Percentiles rank a stretch among this genome's conserved stretches.
Evolutionary conservation across 495 filamentous ascomycete genomes (phyloP).

Genomic region (Penicillium steckii): DNA sequence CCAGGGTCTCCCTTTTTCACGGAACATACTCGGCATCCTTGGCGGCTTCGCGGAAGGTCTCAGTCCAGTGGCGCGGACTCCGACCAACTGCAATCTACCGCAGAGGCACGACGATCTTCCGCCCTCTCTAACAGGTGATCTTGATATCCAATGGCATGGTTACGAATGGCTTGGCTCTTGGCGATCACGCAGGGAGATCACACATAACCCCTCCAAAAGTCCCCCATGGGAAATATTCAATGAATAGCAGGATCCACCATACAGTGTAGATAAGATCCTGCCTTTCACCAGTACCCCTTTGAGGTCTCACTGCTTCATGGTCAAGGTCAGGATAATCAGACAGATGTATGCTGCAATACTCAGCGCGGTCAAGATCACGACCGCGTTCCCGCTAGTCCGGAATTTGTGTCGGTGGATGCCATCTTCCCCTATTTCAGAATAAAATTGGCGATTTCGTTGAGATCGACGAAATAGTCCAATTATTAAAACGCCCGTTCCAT

Average conservation of each 20-base stretch:
- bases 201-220: slow-evolving; percentile 10
- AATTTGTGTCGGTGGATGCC: slow-evolving; percentile 73
- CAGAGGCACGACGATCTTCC: slow-evolving; percentile 15
- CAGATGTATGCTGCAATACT: slow-evolving; percentile 80
- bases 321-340: slow-evolving; percentile 72
- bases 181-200: slow-evolving; percentile 35
- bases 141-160: slow-evolving; percentile 11
- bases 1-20: slow-evolving; percentile 11
- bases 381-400: slow-evolving; percentile 76
- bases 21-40: slow-evolving; percentile 22
- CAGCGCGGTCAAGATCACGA: slow-evolving; percentile 76
- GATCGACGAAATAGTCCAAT: slow-evolving; percentile 79
- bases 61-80: slow-evolving; percentile 14
- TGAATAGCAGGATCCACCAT: slow-evolving; percentile 1
- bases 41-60: slow-evolving; percentile 14
- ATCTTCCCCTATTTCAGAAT: slow-evolving; percentile 70
- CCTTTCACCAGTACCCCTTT: slow-evolving; percentile 2
- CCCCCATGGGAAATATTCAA: background rate
- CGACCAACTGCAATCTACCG: slow-evolving; percentile 18
- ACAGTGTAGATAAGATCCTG: slow-evolving; percentile 2
- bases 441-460: slow-evolving; percentile 92
- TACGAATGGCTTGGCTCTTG: slow-evolving; percentile 37
- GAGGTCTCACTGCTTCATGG: slow-evolving; percentile 34
- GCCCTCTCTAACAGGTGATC: slow-evolving; percentile 7
- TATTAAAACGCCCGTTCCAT: slow-evolving; percentile 81